Evolutionary conservation across 768 basidiomycete genomes (phyloP).

Genomic region (Boletus reticulatus): DNA sequence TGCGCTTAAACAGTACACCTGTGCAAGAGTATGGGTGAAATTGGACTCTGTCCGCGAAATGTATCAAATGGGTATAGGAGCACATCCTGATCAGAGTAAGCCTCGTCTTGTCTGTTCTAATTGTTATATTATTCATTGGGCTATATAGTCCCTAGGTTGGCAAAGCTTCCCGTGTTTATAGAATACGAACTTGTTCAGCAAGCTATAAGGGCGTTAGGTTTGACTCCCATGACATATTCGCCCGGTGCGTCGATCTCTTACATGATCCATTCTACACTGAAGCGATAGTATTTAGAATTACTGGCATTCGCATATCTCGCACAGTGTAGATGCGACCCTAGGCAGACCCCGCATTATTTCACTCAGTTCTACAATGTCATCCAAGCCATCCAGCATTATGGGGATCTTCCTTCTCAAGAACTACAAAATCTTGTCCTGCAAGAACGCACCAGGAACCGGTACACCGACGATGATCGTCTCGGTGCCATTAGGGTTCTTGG

Average conservation of each 20-base stretch:
- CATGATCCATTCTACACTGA: not conserved
- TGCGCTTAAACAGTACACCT: conserved; percentile 43
- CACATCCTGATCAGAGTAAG: conserved; percentile 77
- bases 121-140: conserved; percentile 2
- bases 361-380: conserved; percentile 53
- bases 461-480: conserved; percentile 53
- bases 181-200: conserved; percentile 39
- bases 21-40: conserved; percentile 46
- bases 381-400: conserved; percentile 45
- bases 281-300: conserved; percentile 45
- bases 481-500: conserved; percentile 54
- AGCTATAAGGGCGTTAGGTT: conserved; percentile 51
- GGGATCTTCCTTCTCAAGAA: conserved; percentile 42
- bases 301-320: conserved; percentile 78
- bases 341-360: conserved; percentile 61
- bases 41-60: conserved; percentile 62
- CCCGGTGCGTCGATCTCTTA: conserved; percentile 43
- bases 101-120: not conserved
- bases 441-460: conserved; percentile 65
- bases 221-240: conserved; percentile 66
- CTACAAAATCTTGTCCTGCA: conserved; percentile 58
- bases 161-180: conserved; percentile 42
- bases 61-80: conserved; percentile 71
- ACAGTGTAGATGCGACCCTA: conserved; percentile 79
- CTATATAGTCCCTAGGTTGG: conserved; percentile 51